Percentiles rank a stretch among this genome's conserved stretches.
phyloP scores from a whole-genome alignment of 2,329 filamentous ascomycete species.

The Aspergillus vadensis region DNA sequence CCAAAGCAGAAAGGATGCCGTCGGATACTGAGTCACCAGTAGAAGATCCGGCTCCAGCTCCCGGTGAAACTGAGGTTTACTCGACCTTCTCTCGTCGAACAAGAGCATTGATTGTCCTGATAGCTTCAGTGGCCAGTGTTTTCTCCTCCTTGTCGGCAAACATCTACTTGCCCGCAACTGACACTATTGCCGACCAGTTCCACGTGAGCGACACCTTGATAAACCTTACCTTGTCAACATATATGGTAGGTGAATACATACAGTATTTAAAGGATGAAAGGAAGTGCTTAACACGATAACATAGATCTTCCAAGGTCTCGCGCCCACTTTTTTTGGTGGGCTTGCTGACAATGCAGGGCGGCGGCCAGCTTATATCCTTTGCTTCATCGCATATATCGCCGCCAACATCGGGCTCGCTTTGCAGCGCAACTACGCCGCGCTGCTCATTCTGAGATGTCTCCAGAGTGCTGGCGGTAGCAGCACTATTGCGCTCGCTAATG shows the following conservation, averaged over 20 bases:
- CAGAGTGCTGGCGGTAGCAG: slow-evolving; percentile 44
- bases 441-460: slow-evolving; percentile 41
- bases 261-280: too few relatives aligned
- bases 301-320: slow-evolving; percentile 57
- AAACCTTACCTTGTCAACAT: slow-evolving; percentile 63
- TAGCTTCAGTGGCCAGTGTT: slow-evolving; percentile 37
- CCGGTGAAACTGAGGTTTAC: not conserved
- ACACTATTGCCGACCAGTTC: slow-evolving; percentile 34
- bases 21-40: too few relatives aligned
- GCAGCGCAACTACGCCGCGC: slow-evolving; percentile 41
- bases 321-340: slow-evolving; percentile 54
- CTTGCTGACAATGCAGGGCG: slow-evolving; percentile 55
- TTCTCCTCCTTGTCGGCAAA: slow-evolving; percentile 49
- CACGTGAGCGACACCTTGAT: slow-evolving; percentile 35
- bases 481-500: slow-evolving; percentile 44
- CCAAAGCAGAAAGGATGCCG: not conserved
- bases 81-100: not conserved
- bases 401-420: slow-evolving; percentile 44
- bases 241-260: slow-evolving; percentile 63
- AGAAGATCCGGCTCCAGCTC: too few relatives aligned
- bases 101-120: slow-evolving; percentile 14
- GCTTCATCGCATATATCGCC: slow-evolving; percentile 52
- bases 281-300: slow-evolving; percentile 41
- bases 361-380: slow-evolving; percentile 54
- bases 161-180: slow-evolving; percentile 48